These are phyloP conservation scores for Nicotiana tabacum DNA, from an alignment of 257 asterid species.

Conservation along the genomic window DNA sequence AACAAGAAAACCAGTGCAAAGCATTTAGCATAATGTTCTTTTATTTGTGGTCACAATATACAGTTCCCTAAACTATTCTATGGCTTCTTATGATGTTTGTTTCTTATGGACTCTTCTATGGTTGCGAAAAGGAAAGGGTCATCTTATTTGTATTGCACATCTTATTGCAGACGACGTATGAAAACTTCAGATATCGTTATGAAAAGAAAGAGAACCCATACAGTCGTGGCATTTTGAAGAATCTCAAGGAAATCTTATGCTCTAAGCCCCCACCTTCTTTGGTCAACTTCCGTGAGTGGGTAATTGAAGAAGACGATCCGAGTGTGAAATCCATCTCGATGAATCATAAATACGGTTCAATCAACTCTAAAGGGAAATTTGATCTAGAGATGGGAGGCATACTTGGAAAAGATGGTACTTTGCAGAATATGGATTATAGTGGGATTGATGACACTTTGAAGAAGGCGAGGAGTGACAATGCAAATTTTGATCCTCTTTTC, in stretches of 20 bases:
- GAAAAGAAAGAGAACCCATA: constrained; percentile 80
- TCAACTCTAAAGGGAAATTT: constrained; percentile 42
- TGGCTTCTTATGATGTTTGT: too few species aligned
- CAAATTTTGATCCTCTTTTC: constrained; percentile 29
- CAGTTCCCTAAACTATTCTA: too few species aligned
- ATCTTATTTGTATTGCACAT: not conserved
- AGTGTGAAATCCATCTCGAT: constrained; percentile 39
- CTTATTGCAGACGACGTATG: constrained; percentile 72
- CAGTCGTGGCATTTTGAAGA: constrained; percentile 44
- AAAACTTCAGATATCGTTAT: constrained; percentile 79
- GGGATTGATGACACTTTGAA: constrained; percentile 47
- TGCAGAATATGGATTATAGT: constrained; percentile 47
- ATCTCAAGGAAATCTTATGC: constrained; percentile 60
- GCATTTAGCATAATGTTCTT: too few species aligned
- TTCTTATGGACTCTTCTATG: too few species aligned
- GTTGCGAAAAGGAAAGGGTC: too few species aligned
- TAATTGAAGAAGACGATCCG: constrained; percentile 47
- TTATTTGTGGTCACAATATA: too few species aligned
- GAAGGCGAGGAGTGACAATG: constrained; percentile 31
- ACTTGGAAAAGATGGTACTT: constrained; percentile 39
- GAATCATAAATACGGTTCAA: constrained; percentile 30
- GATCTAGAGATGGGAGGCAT: constrained; percentile 54
- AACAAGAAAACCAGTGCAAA: too few species aligned
- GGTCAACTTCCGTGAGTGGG: constrained; percentile 75
- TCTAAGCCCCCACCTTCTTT: constrained; percentile 41